Evolutionary conservation across 1,284 basidiomycete genomes (phyloP).

Genomic region (Wallemia ichthyophaga): DNA sequence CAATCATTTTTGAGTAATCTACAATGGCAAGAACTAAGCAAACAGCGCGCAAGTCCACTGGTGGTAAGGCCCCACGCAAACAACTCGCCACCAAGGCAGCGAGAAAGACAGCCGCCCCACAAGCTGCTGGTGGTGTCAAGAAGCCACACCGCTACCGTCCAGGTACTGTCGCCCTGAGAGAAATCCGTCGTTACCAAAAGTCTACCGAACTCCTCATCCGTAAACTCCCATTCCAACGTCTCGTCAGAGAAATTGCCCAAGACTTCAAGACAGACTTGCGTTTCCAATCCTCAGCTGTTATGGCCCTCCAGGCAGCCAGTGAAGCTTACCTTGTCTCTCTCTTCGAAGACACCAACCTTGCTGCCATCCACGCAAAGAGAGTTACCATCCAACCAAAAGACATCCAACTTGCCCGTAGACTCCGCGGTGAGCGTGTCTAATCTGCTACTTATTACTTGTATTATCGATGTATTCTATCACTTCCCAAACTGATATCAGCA

Average conservation of each 20-base stretch:
- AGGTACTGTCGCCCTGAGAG: constrained; percentile 11
- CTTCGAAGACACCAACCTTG: constrained; percentile 10
- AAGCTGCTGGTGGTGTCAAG: constrained; percentile 11
- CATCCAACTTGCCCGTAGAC: constrained; percentile 3
- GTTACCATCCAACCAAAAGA: constrained; percentile 17
- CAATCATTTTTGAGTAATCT: constrained; percentile 3
- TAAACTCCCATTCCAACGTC: constrained; percentile 9
- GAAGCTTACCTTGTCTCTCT: constrained; percentile 4
- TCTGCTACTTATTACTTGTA: no score
- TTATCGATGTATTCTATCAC: background rate
- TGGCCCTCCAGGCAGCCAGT: constrained; percentile 16
- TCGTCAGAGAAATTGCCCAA: constrained; percentile 7
- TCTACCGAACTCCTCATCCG: constrained; percentile 13
- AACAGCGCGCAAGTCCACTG: constrained; percentile 58
- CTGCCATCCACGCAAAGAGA: constrained; percentile 15
- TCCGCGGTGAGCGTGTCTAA: constrained; percentile 1
- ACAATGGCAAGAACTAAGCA: constrained; percentile 22
- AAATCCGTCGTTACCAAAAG: constrained; percentile 12
- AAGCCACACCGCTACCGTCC: constrained; percentile 10
- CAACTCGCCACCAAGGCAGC: constrained; percentile 61
- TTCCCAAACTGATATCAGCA: no score
- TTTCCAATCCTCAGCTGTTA: constrained; percentile 62
- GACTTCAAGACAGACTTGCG: constrained; percentile 36
- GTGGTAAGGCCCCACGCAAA: constrained; percentile 59
- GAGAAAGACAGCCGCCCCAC: constrained; percentile 17